phyloP scores from a whole-genome alignment of 371 early-diverging fungal genomes.

The Gilbertella persicaria region DNA sequence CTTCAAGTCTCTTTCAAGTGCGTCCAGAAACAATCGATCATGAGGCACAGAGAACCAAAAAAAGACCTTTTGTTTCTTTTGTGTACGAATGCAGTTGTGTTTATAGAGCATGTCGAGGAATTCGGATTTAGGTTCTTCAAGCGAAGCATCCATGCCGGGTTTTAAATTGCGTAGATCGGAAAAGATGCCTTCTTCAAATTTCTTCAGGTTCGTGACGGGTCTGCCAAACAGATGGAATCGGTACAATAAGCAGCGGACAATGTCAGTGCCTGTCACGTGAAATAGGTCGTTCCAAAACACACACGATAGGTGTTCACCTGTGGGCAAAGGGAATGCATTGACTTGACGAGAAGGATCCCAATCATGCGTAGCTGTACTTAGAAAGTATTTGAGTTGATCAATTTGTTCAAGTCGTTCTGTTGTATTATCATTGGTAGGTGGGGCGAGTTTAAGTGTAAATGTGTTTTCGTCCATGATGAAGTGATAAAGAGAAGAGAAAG shows the following conservation, averaged over 20 bases:
- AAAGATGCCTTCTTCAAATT: conserved; percentile 99
- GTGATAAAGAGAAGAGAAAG: background rate
- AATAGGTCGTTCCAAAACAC: conserved; percentile 89
- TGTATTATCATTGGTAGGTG: conserved; percentile 34
- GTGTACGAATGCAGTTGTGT: conserved; percentile 98
- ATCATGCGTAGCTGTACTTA: conserved; percentile 59
- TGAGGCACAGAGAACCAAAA: conserved; percentile 99
- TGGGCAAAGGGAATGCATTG: conserved; percentile 71
- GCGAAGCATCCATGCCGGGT: conserved; percentile 95
- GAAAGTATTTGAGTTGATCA: conserved; percentile 56
- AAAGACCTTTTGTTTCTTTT: conserved; percentile 99
- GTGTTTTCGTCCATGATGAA: background rate
- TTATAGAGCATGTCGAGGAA: conserved; percentile 98
- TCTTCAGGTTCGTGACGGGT: conserved; percentile 90
- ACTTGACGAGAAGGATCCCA: conserved; percentile 61
- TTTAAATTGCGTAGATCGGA: conserved; percentile 97
- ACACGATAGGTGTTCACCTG: conserved; percentile 89
- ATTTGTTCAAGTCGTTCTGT: conserved; percentile 40
- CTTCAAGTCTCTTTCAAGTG: conserved; percentile 98
- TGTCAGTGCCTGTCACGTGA: conserved; percentile 98
- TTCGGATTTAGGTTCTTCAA: conserved; percentile 96
- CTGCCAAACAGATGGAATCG: conserved; percentile 94
- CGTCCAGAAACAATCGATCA: conserved; percentile 96
- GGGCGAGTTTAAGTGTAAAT: conserved; percentile 6
- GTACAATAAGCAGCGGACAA: conserved; percentile 94